phyloP scores from a whole-genome alignment of 495 filamentous ascomycete genomes.

The Mycothermus thermophilus region DNA sequence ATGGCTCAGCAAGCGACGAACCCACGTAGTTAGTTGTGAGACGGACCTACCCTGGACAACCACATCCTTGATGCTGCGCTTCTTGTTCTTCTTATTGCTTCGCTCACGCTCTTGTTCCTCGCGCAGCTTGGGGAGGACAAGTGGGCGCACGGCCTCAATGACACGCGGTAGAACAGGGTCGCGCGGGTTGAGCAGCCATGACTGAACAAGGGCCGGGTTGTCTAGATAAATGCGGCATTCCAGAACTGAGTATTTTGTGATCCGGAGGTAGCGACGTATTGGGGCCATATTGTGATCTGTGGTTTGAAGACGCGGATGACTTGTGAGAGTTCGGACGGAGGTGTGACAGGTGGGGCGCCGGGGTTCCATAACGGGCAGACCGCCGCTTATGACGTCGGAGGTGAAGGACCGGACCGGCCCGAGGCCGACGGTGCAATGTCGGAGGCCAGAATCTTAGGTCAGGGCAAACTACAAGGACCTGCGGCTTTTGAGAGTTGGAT shows the following conservation, averaged over 20 bases:
- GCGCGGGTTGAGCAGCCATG: conserved; percentile 68
- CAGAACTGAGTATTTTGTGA: conserved; percentile 78
- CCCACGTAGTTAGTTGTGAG: too few relatives aligned
- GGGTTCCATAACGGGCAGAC: too few relatives aligned
- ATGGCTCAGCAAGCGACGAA: neutral
- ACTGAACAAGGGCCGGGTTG: conserved; percentile 59
- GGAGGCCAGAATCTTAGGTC: too few relatives aligned
- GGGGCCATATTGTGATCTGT: conserved; percentile 47
- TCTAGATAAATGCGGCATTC: conserved; percentile 94
- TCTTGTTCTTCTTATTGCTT: conserved; percentile 44
- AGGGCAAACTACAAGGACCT: too few relatives aligned
- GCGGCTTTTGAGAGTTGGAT: too few relatives aligned
- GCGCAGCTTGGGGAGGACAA: conserved; percentile 76
- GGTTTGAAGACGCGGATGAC: neutral
- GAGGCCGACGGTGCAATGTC: too few relatives aligned
- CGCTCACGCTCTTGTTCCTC: conserved; percentile 66
- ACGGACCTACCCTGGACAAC: conserved; percentile 58
- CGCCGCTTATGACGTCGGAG: too few relatives aligned
- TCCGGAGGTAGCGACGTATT: conserved; percentile 68
- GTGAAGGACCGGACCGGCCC: too few relatives aligned
- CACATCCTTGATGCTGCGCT: conserved; percentile 75
- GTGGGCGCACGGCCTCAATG: conserved; percentile 66
- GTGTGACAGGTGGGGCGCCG: neutral
- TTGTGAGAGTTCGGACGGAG: neutral
- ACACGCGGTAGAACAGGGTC: conserved; percentile 65